A percentile compares a stretch with the other conserved stretches of the same genome.
Evolutionary conservation across 1,139 yeast genomes (phyloP).

Genomic region (Kazachstania sp.): DNA sequence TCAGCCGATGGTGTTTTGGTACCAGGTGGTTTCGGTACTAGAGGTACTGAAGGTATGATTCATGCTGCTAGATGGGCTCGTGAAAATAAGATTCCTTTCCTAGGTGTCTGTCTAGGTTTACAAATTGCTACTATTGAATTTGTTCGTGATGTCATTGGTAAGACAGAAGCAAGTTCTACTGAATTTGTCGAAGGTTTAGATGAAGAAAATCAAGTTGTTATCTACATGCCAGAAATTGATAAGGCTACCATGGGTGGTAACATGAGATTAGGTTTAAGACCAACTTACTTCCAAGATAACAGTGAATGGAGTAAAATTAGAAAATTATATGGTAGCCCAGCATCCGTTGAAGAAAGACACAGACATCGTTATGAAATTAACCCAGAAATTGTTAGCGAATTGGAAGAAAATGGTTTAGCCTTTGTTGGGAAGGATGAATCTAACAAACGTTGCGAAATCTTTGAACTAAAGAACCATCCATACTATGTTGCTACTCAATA

Average conservation of each 20-base stretch:
- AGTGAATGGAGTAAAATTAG: constrained; percentile 67
- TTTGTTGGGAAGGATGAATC: constrained; percentile 92
- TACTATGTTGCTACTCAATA: constrained; percentile 94
- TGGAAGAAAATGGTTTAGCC: constrained; percentile 71
- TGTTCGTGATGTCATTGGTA: constrained; percentile 71
- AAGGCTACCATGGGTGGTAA: constrained; percentile 96
- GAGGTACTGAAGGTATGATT: constrained; percentile 98
- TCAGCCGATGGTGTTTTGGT: constrained; percentile 95
- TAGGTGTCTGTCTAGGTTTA: constrained; percentile 96
- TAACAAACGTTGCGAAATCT: constrained; percentile 86
- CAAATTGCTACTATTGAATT: constrained; percentile 96
- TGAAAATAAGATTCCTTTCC: constrained; percentile 83
- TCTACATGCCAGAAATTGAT: constrained; percentile 98
- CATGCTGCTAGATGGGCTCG: constrained; percentile 97
- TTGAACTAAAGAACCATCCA: constrained; percentile 73
- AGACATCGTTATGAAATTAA: constrained; percentile 97
- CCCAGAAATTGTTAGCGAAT: constrained; percentile 62
- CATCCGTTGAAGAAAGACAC: constrained; percentile 81
- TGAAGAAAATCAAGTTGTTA: constrained; percentile 70
- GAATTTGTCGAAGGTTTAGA: constrained; percentile 59
- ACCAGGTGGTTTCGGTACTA: constrained; percentile 96
- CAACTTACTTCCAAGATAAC: constrained; percentile 68
- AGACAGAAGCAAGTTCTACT: constrained; percentile 64
- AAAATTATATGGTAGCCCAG: constrained; percentile 68
- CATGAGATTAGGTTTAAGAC: constrained; percentile 94